Evolutionary conservation across 2,329 filamentous ascomycete species (phyloP), one percentile per base, ranked within the genome.

Genomic region (Trichoderma aggressivum): DNA sequence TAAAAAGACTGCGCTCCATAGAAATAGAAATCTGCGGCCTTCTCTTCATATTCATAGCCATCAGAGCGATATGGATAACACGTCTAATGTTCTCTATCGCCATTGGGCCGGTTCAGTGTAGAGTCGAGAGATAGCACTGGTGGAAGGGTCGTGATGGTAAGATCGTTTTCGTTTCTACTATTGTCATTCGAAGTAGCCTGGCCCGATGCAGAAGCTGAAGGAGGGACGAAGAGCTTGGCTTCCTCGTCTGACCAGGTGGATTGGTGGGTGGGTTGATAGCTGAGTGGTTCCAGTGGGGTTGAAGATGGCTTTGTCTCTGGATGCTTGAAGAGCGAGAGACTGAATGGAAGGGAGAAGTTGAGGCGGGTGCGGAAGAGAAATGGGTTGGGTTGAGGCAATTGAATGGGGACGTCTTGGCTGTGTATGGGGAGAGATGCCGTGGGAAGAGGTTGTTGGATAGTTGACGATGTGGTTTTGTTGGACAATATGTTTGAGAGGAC

Each of bases 351-450:
- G 18, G 72, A 73, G 53, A 81, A 70, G 70, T 77, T 75, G 72
- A 80, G 71, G 21, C 74, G 75, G n/a, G 79, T 81, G 61, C 78
- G 78, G 75, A 81, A 80, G 55, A 77, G 75, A 47, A 81, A 81
- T 21, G 80, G 79, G 70, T 80, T 81, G 24, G 74, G 76, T 32
- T 70, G 67, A 7, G 73, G 74, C 62, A 74, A 60, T 21, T 72
- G 73, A 34, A 70, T 28, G 8, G 70, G 66, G 12, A 59, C 50
- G 26, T 73, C 67, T 50, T 67, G 63, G 18, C 53, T 58, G 32
- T 71, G 72, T 47, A 50, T 10, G n/a, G 53, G 32, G 21, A 63
- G 43, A 8, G 66, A 24, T 24, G 28, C 5, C 18, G 60, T 18
- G 5, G 60, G 47, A n/a, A 39, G 50, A 18, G 62, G 63, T 26